phyloP scores from a whole-genome alignment of 2,329 filamentous ascomycete genomes.

The Emericellopsis atlantica region DNA sequence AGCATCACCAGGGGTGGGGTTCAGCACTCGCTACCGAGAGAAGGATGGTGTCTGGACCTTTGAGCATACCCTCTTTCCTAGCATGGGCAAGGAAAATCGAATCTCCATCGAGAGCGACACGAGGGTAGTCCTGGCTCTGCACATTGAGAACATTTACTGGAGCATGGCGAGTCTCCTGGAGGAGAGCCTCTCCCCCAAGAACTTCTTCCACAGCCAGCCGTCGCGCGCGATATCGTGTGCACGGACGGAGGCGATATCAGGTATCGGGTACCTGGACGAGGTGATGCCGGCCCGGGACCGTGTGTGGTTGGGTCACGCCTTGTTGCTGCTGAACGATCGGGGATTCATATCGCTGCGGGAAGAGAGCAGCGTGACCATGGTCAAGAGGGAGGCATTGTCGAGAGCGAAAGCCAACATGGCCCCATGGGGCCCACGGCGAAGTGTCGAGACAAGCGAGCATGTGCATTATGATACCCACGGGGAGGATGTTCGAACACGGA shows the following conservation, averaged over 20 bases:
- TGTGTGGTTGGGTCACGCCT: slow-evolving; percentile 1
- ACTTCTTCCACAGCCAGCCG: slow-evolving; percentile 1
- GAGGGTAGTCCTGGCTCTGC: background rate
- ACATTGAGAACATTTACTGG: slow-evolving; percentile 2
- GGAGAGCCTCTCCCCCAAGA: background rate
- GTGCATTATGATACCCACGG: background rate
- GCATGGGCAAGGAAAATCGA: background rate
- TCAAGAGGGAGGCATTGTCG: slow-evolving; percentile 1
- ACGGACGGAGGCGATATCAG: background rate
- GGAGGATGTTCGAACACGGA: background rate
- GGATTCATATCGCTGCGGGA: slow-evolving; percentile 1
- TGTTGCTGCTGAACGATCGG: background rate
- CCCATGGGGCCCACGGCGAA: background rate
- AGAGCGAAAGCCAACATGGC: background rate
- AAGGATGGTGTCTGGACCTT: background rate
- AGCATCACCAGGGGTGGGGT: background rate
- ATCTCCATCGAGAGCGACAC: background rate
- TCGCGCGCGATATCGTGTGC: background rate
- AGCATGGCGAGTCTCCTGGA: background rate
- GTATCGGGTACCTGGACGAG: background rate
- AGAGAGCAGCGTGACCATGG: background rate
- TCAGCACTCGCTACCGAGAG: background rate
- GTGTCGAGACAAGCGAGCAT: background rate
- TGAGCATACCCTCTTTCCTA: background rate
- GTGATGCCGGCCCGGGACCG: background rate